These are phyloP conservation scores for Corylus avellana DNA, from an alignment of 306 rosid genomes.

Conservation along the genomic window DNA sequence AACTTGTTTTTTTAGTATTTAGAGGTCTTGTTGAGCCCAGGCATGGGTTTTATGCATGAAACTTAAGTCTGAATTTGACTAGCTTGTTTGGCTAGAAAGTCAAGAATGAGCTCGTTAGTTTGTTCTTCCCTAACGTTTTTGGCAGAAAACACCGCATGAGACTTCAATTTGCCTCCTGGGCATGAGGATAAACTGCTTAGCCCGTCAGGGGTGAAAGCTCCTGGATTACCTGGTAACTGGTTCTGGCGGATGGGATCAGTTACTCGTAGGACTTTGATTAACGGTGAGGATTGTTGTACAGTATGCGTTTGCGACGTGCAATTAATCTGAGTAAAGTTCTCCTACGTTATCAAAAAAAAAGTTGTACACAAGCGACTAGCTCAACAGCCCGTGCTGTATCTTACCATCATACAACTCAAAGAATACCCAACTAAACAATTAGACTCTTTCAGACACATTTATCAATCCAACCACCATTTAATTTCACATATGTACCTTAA, in stretches of 20 bases:
- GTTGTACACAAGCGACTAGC: background rate
- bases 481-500: background rate
- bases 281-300: too few relatives aligned
- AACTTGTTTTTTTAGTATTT: background rate
- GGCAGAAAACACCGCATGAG: background rate
- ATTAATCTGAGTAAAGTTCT: too few relatives aligned
- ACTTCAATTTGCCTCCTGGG: background rate
- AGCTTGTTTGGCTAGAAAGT: constrained; percentile 1
- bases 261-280: too few relatives aligned
- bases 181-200: too few relatives aligned
- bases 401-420: background rate
- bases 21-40: background rate
- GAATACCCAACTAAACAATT: background rate
- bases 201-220: too few relatives aligned
- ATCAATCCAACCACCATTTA: background rate
- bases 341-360: background rate
- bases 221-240: too few relatives aligned
- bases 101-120: background rate
- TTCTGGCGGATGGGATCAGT: too few relatives aligned
- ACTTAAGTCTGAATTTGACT: background rate
- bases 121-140: background rate
- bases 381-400: background rate
- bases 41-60: background rate
- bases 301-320: too few relatives aligned
- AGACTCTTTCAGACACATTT: background rate